These are phyloP conservation scores for Murraya koenigii DNA, from an alignment of 345 rosid species.

Conservation along the genomic window DNA sequence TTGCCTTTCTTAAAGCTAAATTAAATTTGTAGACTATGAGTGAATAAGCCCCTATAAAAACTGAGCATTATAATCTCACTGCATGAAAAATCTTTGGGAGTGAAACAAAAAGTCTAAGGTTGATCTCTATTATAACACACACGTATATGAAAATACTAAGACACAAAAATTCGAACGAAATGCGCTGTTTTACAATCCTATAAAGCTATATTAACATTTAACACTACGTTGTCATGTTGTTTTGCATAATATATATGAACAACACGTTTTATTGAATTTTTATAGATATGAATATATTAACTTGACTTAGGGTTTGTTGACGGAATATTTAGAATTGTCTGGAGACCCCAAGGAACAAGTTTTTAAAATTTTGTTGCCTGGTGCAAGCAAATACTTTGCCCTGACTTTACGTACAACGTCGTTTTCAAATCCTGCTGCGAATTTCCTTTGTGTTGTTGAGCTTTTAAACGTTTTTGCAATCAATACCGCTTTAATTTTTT, in stretches of 20 bases:
- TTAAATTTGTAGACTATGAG: neutral
- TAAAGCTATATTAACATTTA: too few relatives aligned
- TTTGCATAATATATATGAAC: neutral
- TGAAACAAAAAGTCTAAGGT: too few relatives aligned
- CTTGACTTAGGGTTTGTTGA: neutral
- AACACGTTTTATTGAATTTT: neutral
- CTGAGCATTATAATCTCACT: too few relatives aligned
- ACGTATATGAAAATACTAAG: too few relatives aligned
- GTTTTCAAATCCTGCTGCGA: neutral
- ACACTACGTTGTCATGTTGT: too few relatives aligned
- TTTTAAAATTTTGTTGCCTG: neutral
- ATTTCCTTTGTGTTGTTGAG: neutral
- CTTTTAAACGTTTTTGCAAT: neutral
- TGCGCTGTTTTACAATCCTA: too few relatives aligned
- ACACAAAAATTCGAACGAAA: too few relatives aligned
- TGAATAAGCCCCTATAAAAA: too few relatives aligned
- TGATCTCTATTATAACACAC: too few relatives aligned
- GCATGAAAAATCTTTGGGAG: too few relatives aligned
- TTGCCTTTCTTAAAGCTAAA: neutral
- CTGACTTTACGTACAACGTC: too few relatives aligned
- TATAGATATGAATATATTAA: neutral
- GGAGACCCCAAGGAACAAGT: neutral
- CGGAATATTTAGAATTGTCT: neutral
- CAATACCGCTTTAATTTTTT: neutral
- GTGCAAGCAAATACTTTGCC: neutral